Percentiles rank a stretch among this genome's conserved stretches.
phyloP scores from a whole-genome alignment of 768 basidiomycete species.

The Amanita thiersii region DNA sequence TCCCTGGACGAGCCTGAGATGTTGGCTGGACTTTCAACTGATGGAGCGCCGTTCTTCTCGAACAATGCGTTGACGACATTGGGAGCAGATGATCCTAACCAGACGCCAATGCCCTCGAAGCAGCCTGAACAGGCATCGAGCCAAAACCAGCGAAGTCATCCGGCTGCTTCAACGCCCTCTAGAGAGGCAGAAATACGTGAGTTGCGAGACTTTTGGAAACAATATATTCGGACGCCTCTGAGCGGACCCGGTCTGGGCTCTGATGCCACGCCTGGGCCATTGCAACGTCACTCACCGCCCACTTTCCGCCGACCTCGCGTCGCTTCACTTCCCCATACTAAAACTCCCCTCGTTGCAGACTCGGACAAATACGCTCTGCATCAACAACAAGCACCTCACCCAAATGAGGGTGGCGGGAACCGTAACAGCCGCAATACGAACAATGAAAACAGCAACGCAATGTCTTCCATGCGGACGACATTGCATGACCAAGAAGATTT shows the following conservation, averaged over 20 bases:
- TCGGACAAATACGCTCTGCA: slow-evolving; percentile 14
- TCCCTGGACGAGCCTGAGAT: slow-evolving; percentile 67
- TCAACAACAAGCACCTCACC: slow-evolving; percentile 14
- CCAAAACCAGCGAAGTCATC: slow-evolving; percentile 7
- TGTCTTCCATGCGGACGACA: slow-evolving; percentile 30
- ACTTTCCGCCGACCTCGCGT: slow-evolving; percentile 38
- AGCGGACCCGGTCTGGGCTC: slow-evolving; percentile 22
- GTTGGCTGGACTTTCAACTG: slow-evolving; percentile 49
- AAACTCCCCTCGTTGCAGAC: slow-evolving; percentile 45
- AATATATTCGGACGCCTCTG: slow-evolving; percentile 64
- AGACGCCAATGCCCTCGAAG: slow-evolving; percentile 37
- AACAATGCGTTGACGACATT: slow-evolving; percentile 14
- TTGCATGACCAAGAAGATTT: slow-evolving; percentile 53
- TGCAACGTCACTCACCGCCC: not conserved
- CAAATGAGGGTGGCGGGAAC: slow-evolving; percentile 11
- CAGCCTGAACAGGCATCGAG: not conserved
- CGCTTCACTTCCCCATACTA: slow-evolving; percentile 58
- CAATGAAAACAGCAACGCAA: slow-evolving; percentile 15
- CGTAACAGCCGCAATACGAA: too few relatives aligned
- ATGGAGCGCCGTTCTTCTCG: slow-evolving; percentile 59
- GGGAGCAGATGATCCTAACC: slow-evolving; percentile 28
- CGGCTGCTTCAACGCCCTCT: slow-evolving; percentile 12
- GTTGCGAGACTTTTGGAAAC: slow-evolving; percentile 65
- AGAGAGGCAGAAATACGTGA: slow-evolving; percentile 31
- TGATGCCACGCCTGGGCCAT: not conserved